Evolutionary conservation across 768 basidiomycete genomes (phyloP).

Genomic region (Termitomyces sp.): DNA sequence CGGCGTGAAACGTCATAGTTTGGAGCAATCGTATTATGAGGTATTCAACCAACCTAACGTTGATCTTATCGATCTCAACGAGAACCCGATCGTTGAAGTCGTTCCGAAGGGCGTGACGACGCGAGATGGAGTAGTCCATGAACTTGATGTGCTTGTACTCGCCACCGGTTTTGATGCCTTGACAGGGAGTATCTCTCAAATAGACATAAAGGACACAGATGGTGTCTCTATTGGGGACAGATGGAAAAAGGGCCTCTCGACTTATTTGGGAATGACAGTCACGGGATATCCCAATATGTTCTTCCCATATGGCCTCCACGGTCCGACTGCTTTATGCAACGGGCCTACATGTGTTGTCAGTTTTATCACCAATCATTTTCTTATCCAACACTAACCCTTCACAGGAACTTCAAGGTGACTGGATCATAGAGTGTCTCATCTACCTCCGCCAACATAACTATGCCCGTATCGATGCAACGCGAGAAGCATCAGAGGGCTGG

Average conservation of each 20-base stretch:
- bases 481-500: too few species aligned
- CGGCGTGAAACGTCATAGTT: constrained; percentile 16
- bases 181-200: constrained; percentile 19
- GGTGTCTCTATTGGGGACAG: constrained; percentile 15
- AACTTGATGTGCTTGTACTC: not conserved
- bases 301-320: constrained; percentile 21
- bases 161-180: not conserved
- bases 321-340: constrained; percentile 19
- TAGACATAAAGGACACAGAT: constrained; percentile 15
- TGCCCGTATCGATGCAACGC: too few species aligned
- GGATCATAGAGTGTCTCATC: too few species aligned
- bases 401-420: too few species aligned
- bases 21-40: constrained; percentile 20
- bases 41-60: constrained; percentile 21
- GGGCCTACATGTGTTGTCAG: constrained; percentile 19
- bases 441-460: too few species aligned
- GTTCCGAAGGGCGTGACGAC: constrained; percentile 16
- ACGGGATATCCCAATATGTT: constrained; percentile 21
- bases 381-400: not conserved
- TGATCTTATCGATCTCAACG: constrained; percentile 9
- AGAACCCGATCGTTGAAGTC: constrained; percentile 9
- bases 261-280: constrained; percentile 8
- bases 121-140: constrained; percentile 8
- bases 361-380: not conserved
- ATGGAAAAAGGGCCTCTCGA: constrained; percentile 17